Conservation (phyloP, 2,329 filamentous ascomycete genomes). For the Colletotrichum salicis region DNA sequence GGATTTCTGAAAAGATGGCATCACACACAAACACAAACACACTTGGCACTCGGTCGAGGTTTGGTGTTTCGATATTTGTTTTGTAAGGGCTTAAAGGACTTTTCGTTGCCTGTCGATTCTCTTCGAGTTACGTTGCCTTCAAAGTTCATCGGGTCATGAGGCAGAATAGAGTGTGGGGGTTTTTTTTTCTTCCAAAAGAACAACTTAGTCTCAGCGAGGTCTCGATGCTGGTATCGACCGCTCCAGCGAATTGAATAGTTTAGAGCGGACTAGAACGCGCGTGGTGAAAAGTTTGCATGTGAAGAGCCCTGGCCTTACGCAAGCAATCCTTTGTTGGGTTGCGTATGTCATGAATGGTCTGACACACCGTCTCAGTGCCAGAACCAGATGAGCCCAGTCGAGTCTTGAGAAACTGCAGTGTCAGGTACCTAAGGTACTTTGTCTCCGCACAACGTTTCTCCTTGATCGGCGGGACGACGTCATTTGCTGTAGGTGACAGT, state of each 20-base stretch:
- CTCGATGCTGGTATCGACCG: constrained; percentile 33
- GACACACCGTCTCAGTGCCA: constrained; percentile 23
- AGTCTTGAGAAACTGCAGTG: not conserved
- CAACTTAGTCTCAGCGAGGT: constrained; percentile 30
- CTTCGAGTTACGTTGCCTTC: constrained; percentile 29
- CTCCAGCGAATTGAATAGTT: constrained; percentile 35
- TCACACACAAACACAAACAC: not conserved
- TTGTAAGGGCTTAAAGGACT: constrained; percentile 20
- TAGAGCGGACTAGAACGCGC: constrained; percentile 3
- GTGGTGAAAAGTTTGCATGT: constrained; percentile 1
- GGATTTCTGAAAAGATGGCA: constrained; percentile 13
- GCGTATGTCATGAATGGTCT: constrained; percentile 12
- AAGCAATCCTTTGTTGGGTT: not conserved
- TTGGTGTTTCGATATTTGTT: constrained; percentile 30
- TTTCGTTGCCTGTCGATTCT: constrained; percentile 28
- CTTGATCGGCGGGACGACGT: constrained; percentile 20
- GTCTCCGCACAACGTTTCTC: not conserved
- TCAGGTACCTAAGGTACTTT: not conserved
- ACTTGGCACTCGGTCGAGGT: constrained; percentile 13
- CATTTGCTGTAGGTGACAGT: constrained; percentile 3
- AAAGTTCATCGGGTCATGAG: constrained; percentile 23
- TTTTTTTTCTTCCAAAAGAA: constrained; percentile 24
- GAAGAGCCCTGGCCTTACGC: not conserved
- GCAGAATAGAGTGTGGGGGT: constrained; percentile 28
- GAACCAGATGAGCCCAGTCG: constrained; percentile 4